Evolutionary conservation across 768 basidiomycete species (phyloP).

Genomic region (Xerocomellus dryophilus): DNA sequence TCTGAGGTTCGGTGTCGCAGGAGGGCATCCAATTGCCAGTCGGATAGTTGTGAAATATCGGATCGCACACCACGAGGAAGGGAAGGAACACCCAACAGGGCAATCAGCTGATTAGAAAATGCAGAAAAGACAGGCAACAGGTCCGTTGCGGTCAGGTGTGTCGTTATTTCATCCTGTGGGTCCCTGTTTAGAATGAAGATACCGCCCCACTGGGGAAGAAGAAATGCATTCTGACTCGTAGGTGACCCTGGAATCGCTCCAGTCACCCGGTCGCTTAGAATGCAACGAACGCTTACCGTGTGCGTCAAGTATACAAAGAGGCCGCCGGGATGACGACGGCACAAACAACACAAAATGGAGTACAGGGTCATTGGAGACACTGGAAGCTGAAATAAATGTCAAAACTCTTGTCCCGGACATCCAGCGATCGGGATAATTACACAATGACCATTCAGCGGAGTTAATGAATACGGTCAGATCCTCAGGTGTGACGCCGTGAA

Average conservation of each 20-base stretch:
- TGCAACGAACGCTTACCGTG: constrained; percentile 39
- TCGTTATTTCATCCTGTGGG: constrained; percentile 20
- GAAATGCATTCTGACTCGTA: constrained; percentile 64
- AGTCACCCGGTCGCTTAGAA: constrained; percentile 8
- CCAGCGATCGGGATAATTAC: constrained; percentile 41
- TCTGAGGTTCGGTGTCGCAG: constrained; percentile 66
- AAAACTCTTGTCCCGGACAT: not conserved
- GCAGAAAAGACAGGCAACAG: constrained; percentile 55
- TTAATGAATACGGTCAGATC: constrained; percentile 93
- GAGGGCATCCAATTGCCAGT: constrained; percentile 83
- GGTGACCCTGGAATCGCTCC: constrained; percentile 39
- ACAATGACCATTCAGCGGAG: constrained; percentile 93
- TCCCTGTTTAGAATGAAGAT: constrained; percentile 74
- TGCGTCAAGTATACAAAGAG: constrained; percentile 62
- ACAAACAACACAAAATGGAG: constrained; percentile 90
- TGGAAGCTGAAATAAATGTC: constrained; percentile 60
- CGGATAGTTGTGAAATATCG: constrained; percentile 40
- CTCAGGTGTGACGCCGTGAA: constrained; percentile 67
- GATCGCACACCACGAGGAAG: constrained; percentile 49
- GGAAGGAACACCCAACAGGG: constrained; percentile 76
- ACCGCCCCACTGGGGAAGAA: constrained; percentile 93
- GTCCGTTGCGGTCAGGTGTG: constrained; percentile 35
- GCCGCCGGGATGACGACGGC: constrained; percentile 65
- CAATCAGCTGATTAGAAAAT: constrained; percentile 69
- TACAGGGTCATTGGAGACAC: constrained; percentile 90